These are phyloP conservation scores for Ploettnerulaceae sp. DNA, from an alignment of 2,329 filamentous ascomycete genomes.

Conservation along the genomic window DNA sequence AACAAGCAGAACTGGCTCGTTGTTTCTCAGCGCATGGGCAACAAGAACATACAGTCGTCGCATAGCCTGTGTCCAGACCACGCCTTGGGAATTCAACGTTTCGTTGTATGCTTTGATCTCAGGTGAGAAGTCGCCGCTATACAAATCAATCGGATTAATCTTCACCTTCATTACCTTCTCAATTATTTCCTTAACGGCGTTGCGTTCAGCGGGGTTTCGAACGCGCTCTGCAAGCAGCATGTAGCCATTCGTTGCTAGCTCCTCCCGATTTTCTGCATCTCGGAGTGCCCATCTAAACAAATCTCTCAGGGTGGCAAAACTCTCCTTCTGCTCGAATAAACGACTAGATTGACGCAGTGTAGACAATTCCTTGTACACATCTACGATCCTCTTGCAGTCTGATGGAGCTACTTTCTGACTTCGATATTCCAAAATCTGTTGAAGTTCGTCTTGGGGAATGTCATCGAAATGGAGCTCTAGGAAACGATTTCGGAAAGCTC, in stretches of 20 bases:
- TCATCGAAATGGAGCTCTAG: constrained; percentile 97
- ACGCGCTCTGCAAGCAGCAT: constrained; percentile 96
- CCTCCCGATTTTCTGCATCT: constrained; percentile 76
- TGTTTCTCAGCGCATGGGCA: constrained; percentile 77
- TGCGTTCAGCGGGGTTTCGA: constrained; percentile 80
- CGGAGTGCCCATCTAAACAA: constrained; percentile 92
- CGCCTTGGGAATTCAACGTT: constrained; percentile 51
- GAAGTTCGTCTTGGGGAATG: constrained; percentile 90
- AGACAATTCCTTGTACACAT: constrained; percentile 90
- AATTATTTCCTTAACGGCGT: constrained; percentile 80
- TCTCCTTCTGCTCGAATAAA: constrained; percentile 94
- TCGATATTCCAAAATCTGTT: constrained; percentile 83
- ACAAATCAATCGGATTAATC: constrained; percentile 70
- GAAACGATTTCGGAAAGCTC: constrained; percentile 95
- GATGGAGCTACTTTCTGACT: constrained; percentile 84
- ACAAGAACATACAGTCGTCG: constrained; percentile 84
- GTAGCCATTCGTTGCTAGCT: constrained; percentile 87
- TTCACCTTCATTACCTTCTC: constrained; percentile 85
- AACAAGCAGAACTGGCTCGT: constrained; percentile 89
- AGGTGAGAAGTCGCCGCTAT: constrained; percentile 55
- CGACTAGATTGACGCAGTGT: constrained; percentile 83
- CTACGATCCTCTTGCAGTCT: constrained; percentile 85
- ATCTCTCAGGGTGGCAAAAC: constrained; percentile 93
- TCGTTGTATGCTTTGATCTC: constrained; percentile 48
- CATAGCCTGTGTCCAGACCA: constrained; percentile 97